Evolutionary conservation across 2,329 filamentous ascomycete genomes (phyloP).

Genomic region (Aspergillus oerlinghausenensis): DNA sequence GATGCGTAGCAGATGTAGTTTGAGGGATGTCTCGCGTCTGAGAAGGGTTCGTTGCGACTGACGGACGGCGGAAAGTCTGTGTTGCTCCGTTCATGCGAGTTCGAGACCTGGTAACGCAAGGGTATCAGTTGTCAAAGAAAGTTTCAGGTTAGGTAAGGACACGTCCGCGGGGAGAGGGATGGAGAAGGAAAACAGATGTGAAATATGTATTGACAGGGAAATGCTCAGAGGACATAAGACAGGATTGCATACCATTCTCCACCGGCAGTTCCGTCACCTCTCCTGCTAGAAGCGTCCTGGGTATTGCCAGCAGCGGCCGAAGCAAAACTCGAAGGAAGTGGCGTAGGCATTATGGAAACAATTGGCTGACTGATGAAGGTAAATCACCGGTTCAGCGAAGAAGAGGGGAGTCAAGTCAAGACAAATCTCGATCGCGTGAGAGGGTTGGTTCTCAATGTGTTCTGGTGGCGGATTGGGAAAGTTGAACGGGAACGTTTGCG

Average conservation of each 20-base stretch:
- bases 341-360: slow-evolving; percentile 58
- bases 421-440: slow-evolving; percentile 20
- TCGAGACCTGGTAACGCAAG: slow-evolving; percentile 48
- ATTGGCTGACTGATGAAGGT: slow-evolving; percentile 17
- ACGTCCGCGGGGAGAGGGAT: background rate
- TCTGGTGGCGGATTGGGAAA: slow-evolving; percentile 16
- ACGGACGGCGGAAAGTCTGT: slow-evolving; percentile 63
- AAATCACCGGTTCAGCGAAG: slow-evolving; percentile 19
- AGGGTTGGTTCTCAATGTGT: slow-evolving; percentile 1
- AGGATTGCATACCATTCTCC: slow-evolving; percentile 64
- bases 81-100: slow-evolving; percentile 60
- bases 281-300: slow-evolving; percentile 56
- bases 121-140: background rate
- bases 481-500: slow-evolving; percentile 12
- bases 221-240: background rate
- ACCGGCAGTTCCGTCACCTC: slow-evolving; percentile 55
- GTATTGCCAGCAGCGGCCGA: slow-evolving; percentile 75
- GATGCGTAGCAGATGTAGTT: slow-evolving; percentile 36
- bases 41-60: slow-evolving; percentile 53
- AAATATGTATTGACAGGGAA: background rate
- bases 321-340: slow-evolving; percentile 77
- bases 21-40: slow-evolving; percentile 41
- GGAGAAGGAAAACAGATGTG: background rate
- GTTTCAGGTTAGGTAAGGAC: background rate
- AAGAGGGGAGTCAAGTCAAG: slow-evolving; percentile 17